Conservation (phyloP, 2,329 filamentous ascomycete species). For the Ceratocystis smalleyi region DNA sequence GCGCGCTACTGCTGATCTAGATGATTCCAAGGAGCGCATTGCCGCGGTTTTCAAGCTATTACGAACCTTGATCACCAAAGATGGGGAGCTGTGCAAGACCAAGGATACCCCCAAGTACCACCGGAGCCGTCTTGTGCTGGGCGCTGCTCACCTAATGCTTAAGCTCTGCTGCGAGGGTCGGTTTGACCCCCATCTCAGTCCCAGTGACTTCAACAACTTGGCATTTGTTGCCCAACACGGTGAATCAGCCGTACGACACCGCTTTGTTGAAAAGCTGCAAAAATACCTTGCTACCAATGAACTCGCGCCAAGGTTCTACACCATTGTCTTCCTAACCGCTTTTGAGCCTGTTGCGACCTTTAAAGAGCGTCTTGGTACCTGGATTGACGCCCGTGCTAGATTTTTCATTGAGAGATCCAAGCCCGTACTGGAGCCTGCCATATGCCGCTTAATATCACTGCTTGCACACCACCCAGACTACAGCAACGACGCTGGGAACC, state of each 20-base stretch:
- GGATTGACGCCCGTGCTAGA: constrained; percentile 69
- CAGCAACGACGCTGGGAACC: constrained; percentile 45
- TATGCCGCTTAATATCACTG: constrained; percentile 70
- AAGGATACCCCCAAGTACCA: constrained; percentile 63
- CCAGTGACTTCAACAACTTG: constrained; percentile 63
- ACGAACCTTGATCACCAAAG: constrained; percentile 55
- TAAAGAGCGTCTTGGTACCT: constrained; percentile 63
- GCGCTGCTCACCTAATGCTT: constrained; percentile 63
- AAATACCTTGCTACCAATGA: constrained; percentile 68
- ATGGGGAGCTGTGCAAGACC: constrained; percentile 66
- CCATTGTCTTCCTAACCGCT: constrained; percentile 75
- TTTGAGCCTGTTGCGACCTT: constrained; percentile 70
- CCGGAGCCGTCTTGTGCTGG: constrained; percentile 62
- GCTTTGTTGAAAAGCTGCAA: constrained; percentile 73
- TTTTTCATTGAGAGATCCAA: constrained; percentile 45
- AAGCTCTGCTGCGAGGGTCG: constrained; percentile 68
- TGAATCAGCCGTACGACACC: constrained; percentile 54
- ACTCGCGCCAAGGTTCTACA: constrained; percentile 65
- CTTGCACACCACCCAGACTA: constrained; percentile 93
- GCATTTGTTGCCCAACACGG: constrained; percentile 69
- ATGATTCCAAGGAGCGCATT: constrained; percentile 40
- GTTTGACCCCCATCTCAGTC: constrained; percentile 60
- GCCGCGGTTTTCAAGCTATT: constrained; percentile 63
- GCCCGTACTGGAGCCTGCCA: constrained; percentile 60
- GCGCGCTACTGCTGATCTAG: constrained; percentile 38